Conservation (phyloP, 495 filamentous ascomycete species). For the Hypoxylon lienhwacheense region DNA sequence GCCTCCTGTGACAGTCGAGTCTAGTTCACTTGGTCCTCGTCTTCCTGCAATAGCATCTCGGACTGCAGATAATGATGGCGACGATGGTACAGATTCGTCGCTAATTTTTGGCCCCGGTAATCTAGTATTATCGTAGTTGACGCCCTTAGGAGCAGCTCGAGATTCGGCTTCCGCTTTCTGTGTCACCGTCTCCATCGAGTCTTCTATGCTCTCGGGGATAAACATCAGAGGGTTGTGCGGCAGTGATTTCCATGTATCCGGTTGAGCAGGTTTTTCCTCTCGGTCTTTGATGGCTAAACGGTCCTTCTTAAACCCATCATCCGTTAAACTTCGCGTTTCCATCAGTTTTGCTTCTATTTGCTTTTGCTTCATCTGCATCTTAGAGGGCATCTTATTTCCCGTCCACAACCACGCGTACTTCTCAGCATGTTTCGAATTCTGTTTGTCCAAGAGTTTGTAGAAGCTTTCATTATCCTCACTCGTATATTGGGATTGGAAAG, state of each 20-base stretch:
- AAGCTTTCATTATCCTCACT: conserved; percentile 97
- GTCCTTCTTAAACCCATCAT: conserved; percentile 58
- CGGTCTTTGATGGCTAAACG: conserved; percentile 59
- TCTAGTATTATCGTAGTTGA: conserved; percentile 83
- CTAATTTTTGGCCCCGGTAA: conserved; percentile 52
- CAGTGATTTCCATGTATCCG: conserved; percentile 71
- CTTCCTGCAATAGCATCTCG: conserved; percentile 83
- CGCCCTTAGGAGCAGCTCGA: conserved; percentile 71
- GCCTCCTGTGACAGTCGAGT: conserved; percentile 60
- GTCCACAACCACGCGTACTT: conserved; percentile 87
- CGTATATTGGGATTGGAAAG: conserved; percentile 91
- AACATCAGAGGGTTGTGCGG: conserved; percentile 92
- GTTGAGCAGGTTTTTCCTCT: conserved; percentile 73
- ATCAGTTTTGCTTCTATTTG: conserved; percentile 66
- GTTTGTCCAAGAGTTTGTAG: conserved; percentile 86
- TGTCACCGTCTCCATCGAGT: conserved; percentile 63
- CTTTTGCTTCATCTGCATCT: conserved; percentile 80
- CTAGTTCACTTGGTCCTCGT: conserved; percentile 63
- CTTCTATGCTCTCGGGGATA: conserved; percentile 70
- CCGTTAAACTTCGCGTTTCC: conserved; percentile 48
- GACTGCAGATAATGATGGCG: conserved; percentile 82
- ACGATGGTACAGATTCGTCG: conserved; percentile 57
- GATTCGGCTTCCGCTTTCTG: conserved; percentile 71
- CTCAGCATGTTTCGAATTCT: conserved; percentile 78
- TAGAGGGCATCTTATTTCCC: conserved; percentile 84